Evolutionary conservation across 2,329 filamentous ascomycete genomes (phyloP).

Genomic region (Grosmannia penicillata): DNA sequence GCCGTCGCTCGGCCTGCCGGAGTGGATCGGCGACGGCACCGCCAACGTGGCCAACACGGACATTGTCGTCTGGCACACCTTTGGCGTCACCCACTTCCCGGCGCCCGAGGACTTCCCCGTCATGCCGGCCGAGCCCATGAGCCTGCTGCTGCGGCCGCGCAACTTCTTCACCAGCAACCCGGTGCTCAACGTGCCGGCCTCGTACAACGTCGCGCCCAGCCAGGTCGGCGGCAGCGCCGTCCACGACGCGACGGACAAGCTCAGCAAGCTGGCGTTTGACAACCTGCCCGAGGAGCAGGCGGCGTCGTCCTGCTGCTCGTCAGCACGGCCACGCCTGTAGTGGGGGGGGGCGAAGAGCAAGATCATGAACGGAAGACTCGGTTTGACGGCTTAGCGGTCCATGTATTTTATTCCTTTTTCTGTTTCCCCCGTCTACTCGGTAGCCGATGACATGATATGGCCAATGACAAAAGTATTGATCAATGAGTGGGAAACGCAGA

Average conservation of each 20-base stretch:
- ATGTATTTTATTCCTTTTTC: too few relatives aligned
- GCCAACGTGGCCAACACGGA: conserved; percentile 66
- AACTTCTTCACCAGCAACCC: conserved; percentile 77
- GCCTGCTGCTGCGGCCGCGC: conserved; percentile 58
- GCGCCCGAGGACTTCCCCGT: conserved; percentile 82
- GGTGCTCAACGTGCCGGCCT: conserved; percentile 66
- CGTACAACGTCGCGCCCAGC: conserved; percentile 57
- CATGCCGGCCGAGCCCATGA: conserved; percentile 82
- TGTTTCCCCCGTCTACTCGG: too few relatives aligned
- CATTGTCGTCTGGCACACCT: conserved; percentile 86
- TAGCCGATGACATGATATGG: too few relatives aligned
- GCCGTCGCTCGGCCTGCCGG: conserved; percentile 55
- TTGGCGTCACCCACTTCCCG: conserved; percentile 81
- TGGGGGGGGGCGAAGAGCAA: too few relatives aligned
- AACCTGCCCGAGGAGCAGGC: not conserved
- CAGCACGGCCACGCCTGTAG: too few relatives aligned
- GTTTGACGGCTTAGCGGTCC: too few relatives aligned
- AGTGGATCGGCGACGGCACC: conserved; percentile 60
- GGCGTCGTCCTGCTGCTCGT: conserved; percentile 14
- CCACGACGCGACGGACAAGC: conserved; percentile 30
- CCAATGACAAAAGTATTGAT: too few relatives aligned
- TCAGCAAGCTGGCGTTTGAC: conserved; percentile 25
- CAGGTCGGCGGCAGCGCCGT: conserved; percentile 38
- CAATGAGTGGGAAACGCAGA: too few relatives aligned
- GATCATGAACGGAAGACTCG: too few relatives aligned